Evolutionary conservation across 2,329 filamentous ascomycete species (phyloP).

Genomic region (Metarhizium brunneum): DNA sequence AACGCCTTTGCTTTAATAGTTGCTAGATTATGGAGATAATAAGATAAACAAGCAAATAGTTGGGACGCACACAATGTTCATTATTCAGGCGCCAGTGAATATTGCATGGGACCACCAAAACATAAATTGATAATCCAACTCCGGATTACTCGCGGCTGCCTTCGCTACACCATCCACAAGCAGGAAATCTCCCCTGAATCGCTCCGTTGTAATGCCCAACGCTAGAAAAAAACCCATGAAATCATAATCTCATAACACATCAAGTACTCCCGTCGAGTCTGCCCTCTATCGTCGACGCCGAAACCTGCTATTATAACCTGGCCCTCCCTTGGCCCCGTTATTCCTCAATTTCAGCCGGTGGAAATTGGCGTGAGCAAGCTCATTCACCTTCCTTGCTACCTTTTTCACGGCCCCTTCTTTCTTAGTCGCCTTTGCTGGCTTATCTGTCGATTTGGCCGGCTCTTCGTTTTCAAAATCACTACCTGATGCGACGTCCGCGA

Average conservation of each 20-base stretch:
- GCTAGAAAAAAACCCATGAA: neutral
- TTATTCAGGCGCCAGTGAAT: no score
- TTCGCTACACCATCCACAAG: neutral
- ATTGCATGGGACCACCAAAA: no score
- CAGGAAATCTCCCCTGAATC: neutral
- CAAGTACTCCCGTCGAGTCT: neutral
- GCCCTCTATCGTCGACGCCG: conserved; percentile 32
- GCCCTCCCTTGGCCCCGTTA: conserved; percentile 51
- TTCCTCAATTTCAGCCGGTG: conserved; percentile 56
- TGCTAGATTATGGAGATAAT: no score
- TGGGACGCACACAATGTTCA: no score
- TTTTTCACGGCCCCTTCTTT: conserved; percentile 39
- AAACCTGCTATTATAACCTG: conserved; percentile 48
- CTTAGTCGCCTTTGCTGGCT: conserved; percentile 20
- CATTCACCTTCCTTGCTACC: conserved; percentile 51
- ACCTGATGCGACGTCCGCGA: conserved; percentile 4
- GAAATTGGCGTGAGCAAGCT: conserved; percentile 57
- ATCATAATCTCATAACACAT: conserved; percentile 3
- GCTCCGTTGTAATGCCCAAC: neutral
- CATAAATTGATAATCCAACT: no score
- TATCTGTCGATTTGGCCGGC: conserved; percentile 12
- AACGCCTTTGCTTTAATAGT: no score
- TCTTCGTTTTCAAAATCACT: conserved; percentile 8
- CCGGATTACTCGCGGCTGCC: no score
- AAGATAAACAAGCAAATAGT: no score